phyloP scores from a whole-genome alignment of 2,329 filamentous ascomycete genomes.

The Colletotrichum magnum region DNA sequence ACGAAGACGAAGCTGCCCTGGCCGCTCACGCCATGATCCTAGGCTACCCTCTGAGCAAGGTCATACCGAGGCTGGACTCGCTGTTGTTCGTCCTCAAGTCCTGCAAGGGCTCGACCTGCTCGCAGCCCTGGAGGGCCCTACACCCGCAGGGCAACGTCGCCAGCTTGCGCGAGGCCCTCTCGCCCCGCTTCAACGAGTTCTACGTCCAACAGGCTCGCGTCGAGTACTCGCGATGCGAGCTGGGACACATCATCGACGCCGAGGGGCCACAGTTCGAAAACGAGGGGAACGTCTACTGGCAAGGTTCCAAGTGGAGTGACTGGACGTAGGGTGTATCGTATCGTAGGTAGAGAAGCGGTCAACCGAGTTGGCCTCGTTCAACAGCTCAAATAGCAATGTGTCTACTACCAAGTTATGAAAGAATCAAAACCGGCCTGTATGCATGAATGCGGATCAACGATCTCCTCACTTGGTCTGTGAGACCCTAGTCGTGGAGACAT shows the following conservation, averaged over 20 bases:
- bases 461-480: too few species aligned
- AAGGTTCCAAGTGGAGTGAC: conserved; percentile 46
- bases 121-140: conserved; percentile 67
- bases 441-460: too few species aligned
- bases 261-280: conserved; percentile 65
- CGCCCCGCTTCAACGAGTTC: conserved; percentile 63
- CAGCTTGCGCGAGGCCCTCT: conserved; percentile 65
- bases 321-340: conserved; percentile 41
- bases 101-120: conserved; percentile 67
- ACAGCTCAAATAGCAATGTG: too few species aligned
- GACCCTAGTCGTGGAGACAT: too few species aligned
- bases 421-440: too few species aligned
- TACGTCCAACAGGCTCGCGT: conserved; percentile 65
- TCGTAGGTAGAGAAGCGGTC: too few species aligned
- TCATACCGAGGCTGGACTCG: conserved; percentile 68
- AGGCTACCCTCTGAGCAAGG: conserved; percentile 53
- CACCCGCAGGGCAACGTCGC: conserved; percentile 67
- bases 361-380: too few species aligned
- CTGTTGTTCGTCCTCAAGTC: conserved; percentile 73
- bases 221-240: conserved; percentile 65
- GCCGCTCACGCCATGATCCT: conserved; percentile 44
- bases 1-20: conserved; percentile 34
- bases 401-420: too few species aligned
- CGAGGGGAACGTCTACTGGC: conserved; percentile 45
- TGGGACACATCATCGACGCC: conserved; percentile 67